Evolutionary conservation across 2,329 filamentous ascomycete species (phyloP).

Genomic region (Colletotrichum phormii): DNA sequence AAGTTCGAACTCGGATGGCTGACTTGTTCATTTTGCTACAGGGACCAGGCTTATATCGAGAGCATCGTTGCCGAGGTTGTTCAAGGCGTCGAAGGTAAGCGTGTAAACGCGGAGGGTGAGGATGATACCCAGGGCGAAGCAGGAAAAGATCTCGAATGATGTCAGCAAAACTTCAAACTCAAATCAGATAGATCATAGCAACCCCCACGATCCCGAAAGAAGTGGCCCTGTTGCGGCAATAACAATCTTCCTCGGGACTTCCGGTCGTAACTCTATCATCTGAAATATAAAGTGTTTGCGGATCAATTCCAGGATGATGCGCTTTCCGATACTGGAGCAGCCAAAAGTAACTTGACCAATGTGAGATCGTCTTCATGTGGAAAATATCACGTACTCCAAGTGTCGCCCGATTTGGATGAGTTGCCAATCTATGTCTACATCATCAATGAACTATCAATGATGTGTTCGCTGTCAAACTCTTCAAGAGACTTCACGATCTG

Average conservation of each 20-base stretch:
- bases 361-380: neutral
- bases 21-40: conserved; percentile 45
- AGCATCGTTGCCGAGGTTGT: conserved; percentile 82
- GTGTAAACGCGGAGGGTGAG: conserved; percentile 78
- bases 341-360: neutral
- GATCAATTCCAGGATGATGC: neutral
- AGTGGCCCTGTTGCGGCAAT: conserved; percentile 9
- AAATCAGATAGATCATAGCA: conserved; percentile 6
- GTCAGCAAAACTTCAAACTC: conserved; percentile 1
- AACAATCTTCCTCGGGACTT: neutral
- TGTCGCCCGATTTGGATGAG: neutral
- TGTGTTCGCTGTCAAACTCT: neutral
- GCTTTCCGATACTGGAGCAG: neutral
- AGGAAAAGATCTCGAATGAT: conserved; percentile 7
- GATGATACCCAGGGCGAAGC: conserved; percentile 57
- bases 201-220: conserved; percentile 8
- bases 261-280: conserved; percentile 16
- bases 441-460: neutral
- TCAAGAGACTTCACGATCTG: neutral
- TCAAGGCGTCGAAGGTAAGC: conserved; percentile 77
- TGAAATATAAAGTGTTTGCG: conserved; percentile 4
- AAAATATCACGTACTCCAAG: neutral
- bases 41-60: conserved; percentile 82
- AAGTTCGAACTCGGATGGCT: conserved; percentile 3
- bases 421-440: neutral